Conservation (phyloP, 2,329 filamentous ascomycete species). For the Pezicula radicicola region DNA sequence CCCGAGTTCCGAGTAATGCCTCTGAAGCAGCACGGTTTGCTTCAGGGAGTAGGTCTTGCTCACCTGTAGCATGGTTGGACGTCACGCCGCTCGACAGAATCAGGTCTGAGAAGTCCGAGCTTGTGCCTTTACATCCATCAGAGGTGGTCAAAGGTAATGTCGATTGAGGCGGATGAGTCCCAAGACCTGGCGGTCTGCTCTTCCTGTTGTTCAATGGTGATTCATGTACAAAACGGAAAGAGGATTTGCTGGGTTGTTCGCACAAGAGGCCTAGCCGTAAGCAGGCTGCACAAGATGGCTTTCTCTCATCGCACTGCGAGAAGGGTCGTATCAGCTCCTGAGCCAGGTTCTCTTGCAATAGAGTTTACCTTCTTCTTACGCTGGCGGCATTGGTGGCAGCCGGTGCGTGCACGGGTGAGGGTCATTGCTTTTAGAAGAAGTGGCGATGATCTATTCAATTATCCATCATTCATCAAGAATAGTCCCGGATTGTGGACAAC, state of each 20-base stretch:
- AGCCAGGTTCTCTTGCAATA: neutral
- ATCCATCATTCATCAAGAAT: neutral
- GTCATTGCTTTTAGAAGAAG: neutral
- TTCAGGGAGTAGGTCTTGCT: neutral
- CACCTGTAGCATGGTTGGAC: neutral
- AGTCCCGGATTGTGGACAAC: neutral
- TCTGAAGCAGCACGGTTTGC: neutral
- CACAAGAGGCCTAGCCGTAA: neutral
- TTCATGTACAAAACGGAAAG: neutral
- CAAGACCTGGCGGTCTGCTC: neutral
- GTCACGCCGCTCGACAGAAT: neutral
- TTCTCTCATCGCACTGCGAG: constrained; percentile 1
- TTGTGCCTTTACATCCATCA: neutral
- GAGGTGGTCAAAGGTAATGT: neutral
- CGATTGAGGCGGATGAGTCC: neutral
- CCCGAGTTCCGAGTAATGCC: neutral
- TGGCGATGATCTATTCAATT: neutral
- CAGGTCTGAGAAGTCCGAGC: neutral
- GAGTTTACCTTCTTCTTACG: constrained; percentile 4
- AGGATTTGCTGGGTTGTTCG: neutral
- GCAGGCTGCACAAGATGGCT: neutral
- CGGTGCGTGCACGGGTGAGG: neutral
- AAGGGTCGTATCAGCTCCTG: neutral
- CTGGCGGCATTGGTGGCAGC: neutral
- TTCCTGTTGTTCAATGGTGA: neutral